Evolutionary conservation across 352 stramenopile genomes (phyloP), one percentile per base, ranked within the genome.

Genomic region (Phytophthora multivora): DNA sequence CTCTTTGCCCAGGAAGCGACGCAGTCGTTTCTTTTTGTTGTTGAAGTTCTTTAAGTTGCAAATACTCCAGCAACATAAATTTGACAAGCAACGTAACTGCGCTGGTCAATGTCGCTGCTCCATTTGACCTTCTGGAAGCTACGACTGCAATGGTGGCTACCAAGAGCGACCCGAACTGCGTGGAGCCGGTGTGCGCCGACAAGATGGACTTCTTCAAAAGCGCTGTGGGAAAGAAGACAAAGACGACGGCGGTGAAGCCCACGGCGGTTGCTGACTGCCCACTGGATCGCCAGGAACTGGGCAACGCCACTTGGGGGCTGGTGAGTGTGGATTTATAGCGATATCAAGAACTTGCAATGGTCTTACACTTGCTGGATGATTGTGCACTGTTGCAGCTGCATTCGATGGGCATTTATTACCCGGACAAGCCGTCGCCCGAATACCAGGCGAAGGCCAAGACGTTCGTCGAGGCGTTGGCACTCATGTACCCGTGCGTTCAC

Each of bases 401-500:
- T 62, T 97, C 91, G 11, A 98, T 95, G 79, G 95, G 95, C 12
- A 95, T 97, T 35, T 99, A 98, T 82, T 99, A 98, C 82, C 97
- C 97, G 1, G 94, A 99, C 15, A 90, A 96, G 51, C 97, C 97
- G 33, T 93, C 89, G 0, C 48, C 65, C 7, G 83, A 98, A 51
- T 92, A 98, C 63, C 81, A 98, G 69, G 40, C 85, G 28, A 90
- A 93, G 49, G 93, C 97, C 51, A 88, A 70, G 39, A 83, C 82
- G 18, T 98, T 99, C 58, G 76, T 99, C 18, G 70, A 93, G 39
- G 83, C 91, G 16, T 71, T 99, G 33, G 94, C 95, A 28, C 78
- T 89, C 60, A 97, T 99, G 82, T 97, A 96, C 48, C 89, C 89
- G 19, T 97, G 89, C 51, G 86, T 86, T 38, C 96, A 98, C 77